These are phyloP conservation scores for Brassica balearica DNA, from an alignment of 441 rosid genomes.

Conservation along the genomic window DNA sequence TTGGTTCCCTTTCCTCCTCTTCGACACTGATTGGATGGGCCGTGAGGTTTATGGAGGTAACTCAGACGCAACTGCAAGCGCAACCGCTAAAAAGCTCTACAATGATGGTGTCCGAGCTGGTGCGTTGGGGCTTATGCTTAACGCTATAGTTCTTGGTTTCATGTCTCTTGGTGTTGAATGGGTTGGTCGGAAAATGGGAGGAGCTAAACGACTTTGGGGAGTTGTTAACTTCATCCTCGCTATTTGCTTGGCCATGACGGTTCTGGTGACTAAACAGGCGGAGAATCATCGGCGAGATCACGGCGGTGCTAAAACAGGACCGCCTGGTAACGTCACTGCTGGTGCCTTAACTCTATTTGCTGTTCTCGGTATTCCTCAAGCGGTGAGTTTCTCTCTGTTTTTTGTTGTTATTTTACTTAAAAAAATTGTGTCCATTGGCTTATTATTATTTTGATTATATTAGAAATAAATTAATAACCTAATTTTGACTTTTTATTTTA, in stretches of 20 bases:
- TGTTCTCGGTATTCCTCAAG: conserved; percentile 71
- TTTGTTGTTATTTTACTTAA: background rate
- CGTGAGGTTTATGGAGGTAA: conserved; percentile 82
- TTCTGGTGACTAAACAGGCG: conserved; percentile 64
- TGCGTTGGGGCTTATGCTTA: conserved; percentile 74
- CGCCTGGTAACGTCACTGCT: conserved; percentile 48
- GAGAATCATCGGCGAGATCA: conserved; percentile 47
- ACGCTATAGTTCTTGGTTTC: conserved; percentile 62
- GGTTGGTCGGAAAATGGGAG: conserved; percentile 56
- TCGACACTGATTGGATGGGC: conserved; percentile 97
- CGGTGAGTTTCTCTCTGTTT: conserved; percentile 55
- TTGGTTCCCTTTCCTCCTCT: conserved; percentile 89
- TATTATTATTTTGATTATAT: conserved; percentile 5
- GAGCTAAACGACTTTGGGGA: conserved; percentile 75
- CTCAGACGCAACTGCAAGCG: conserved; percentile 44
- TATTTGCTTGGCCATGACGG: conserved; percentile 54
- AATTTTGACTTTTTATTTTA: background rate
- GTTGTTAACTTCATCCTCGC: conserved; percentile 69
- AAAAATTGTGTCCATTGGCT: background rate
- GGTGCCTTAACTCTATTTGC: conserved; percentile 69
- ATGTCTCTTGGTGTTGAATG: conserved; percentile 59
- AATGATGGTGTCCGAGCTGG: conserved; percentile 75
- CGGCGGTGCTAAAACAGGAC: conserved; percentile 10
- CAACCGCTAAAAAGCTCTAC: conserved; percentile 42
- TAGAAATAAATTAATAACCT: background rate